These are phyloP conservation scores for Yamadazyma kanchanaburiensis DNA, from an alignment of 1,139 yeast species.

Conservation along the genomic window DNA sequence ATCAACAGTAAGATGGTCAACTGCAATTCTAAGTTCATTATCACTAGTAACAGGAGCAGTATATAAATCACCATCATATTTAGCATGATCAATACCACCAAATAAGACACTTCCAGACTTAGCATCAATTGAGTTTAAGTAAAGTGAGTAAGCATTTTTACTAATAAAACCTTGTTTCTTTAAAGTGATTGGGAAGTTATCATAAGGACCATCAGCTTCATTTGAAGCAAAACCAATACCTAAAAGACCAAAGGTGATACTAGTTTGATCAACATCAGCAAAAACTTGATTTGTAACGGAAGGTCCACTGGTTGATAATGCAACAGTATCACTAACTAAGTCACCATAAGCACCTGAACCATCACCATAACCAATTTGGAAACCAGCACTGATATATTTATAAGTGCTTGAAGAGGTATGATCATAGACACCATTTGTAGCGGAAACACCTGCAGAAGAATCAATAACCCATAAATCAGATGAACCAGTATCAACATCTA, in stretches of 20 bases:
- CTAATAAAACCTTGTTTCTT: conserved; percentile 23
- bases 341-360: conserved; percentile 55
- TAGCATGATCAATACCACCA: conserved; percentile 52
- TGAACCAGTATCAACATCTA: conserved; percentile 44
- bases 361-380: conserved; percentile 57
- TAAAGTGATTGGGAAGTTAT: conserved; percentile 25
- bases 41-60: conserved; percentile 16
- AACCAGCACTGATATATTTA: conserved; percentile 28
- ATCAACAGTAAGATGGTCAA: conserved; percentile 15
- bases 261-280: conserved; percentile 5
- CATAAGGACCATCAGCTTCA: conserved; percentile 12
- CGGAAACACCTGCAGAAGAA: conserved; percentile 7
- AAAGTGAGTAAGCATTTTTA: conserved; percentile 32
- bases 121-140: conserved; percentile 20
- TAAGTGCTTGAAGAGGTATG: conserved; percentile 21
- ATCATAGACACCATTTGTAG: conserved; percentile 11
- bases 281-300: conserved; percentile 4
- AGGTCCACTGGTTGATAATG: conserved; percentile 8
- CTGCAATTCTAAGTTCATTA: conserved; percentile 19
- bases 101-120: conserved; percentile 39
- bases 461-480: conserved; percentile 44
- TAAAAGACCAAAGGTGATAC: conserved; percentile 33
- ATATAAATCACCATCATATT: conserved; percentile 34
- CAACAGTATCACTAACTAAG: conserved; percentile 50
- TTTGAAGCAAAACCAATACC: conserved; percentile 42